A percentile compares a stretch with the other conserved stretches of the same genome.
Conservation (phyloP, 768 basidiomycete genomes). For the Sarcomyxa edulis region DNA sequence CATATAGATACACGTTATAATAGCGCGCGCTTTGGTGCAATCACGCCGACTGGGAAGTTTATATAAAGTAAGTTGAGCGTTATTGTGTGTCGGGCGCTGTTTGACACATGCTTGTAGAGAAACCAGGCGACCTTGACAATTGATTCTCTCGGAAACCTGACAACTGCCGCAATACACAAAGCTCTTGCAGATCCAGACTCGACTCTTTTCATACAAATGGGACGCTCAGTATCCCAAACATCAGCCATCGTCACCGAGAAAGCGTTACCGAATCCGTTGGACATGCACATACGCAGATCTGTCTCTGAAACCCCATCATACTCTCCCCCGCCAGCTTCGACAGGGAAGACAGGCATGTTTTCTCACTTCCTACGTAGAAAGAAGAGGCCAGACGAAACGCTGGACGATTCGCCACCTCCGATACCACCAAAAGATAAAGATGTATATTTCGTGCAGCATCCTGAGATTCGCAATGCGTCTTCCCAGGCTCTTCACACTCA, state of each 20-base stretch:
- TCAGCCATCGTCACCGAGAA: too few species aligned
- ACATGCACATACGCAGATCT: conserved; percentile 10
- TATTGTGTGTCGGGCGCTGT: too few species aligned
- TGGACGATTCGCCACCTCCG: conserved; percentile 27
- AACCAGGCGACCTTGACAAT: conserved; percentile 42
- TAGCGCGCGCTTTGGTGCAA: conserved; percentile 43
- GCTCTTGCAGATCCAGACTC: conserved; percentile 25
- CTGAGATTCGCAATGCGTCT: not conserved
- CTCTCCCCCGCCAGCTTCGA: conserved; percentile 12
- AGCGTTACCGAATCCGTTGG: conserved; percentile 1
- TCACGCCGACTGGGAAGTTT: conserved; percentile 40
- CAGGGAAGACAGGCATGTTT: conserved; percentile 19
- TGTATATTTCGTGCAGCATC: conserved; percentile 9
- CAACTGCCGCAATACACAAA: conserved; percentile 30
- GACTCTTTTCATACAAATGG: conserved; percentile 5
- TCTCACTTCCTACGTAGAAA: conserved; percentile 34
- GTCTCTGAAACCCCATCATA: conserved; percentile 11
- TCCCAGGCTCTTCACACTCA: conserved; percentile 5
- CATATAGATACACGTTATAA: conserved; percentile 8
- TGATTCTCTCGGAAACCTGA: conserved; percentile 38
- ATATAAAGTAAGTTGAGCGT: conserved; percentile 34
- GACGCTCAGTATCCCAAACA: conserved; percentile 4
- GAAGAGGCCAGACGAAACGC: conserved; percentile 20
- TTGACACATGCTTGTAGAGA: conserved; percentile 13
- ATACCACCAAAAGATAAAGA: conserved; percentile 42